A percentile compares a stretch with the other conserved stretches of the same genome.
phyloP scores from a whole-genome alignment of 352 stramenopile species.

The Elongisporangium undulatum region DNA sequence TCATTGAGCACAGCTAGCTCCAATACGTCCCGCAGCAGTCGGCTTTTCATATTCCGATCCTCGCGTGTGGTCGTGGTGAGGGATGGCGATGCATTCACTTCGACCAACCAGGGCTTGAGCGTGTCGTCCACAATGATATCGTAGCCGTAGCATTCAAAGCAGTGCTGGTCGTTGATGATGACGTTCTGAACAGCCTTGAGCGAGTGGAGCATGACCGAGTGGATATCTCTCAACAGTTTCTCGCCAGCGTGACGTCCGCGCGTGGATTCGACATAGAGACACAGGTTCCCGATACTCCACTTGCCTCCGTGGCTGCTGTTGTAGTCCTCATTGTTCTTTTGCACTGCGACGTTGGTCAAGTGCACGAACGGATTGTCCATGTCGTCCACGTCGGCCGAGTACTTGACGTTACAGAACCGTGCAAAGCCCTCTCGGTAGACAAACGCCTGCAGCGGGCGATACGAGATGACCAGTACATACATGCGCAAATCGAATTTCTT shows the following conservation, averaged over 20 bases:
- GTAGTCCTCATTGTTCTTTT: constrained; percentile 91
- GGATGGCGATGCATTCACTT: constrained; percentile 82
- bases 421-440: constrained; percentile 89
- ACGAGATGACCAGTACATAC: constrained; percentile 91
- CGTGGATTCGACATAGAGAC: constrained; percentile 80
- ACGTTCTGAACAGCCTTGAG: constrained; percentile 87
- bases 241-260: constrained; percentile 43
- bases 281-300: constrained; percentile 86
- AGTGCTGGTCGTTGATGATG: constrained; percentile 93
- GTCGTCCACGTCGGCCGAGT: constrained; percentile 72
- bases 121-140: constrained; percentile 92
- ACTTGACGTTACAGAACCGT: constrained; percentile 91
- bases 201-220: constrained; percentile 83
- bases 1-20: constrained; percentile 56
- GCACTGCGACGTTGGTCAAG: constrained; percentile 87
- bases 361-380: constrained; percentile 92
- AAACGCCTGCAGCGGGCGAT: constrained; percentile 73
- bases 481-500: constrained; percentile 94
- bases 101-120: constrained; percentile 92
- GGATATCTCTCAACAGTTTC: constrained; percentile 62
- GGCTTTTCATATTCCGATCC: constrained; percentile 78
- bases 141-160: constrained; percentile 95
- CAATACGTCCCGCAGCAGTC: constrained; percentile 64
- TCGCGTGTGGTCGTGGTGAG: constrained; percentile 64
- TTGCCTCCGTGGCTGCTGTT: constrained; percentile 89